These are phyloP conservation scores for Beauveria sp. DNA, from an alignment of 2,329 filamentous ascomycete genomes.

Conservation along the genomic window DNA sequence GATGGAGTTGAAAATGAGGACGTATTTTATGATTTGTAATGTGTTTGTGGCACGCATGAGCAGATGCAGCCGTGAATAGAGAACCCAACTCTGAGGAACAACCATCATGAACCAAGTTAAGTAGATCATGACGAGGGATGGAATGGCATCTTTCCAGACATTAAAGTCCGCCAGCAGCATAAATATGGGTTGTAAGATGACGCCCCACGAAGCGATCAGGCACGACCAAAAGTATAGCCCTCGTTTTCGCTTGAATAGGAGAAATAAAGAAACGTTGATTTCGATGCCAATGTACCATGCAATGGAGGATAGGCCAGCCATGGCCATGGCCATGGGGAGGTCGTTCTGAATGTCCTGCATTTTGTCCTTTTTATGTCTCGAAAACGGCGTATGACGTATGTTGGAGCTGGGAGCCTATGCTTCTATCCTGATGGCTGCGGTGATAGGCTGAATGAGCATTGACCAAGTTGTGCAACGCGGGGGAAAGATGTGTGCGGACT, in stretches of 20 bases:
- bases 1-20: constrained; percentile 48
- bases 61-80: constrained; percentile 54
- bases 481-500: no score
- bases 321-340: constrained; percentile 23
- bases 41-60: constrained; percentile 41
- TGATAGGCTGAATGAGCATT: no score
- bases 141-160: constrained; percentile 10
- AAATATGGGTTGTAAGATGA: constrained; percentile 29
- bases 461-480: no score
- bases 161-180: constrained; percentile 32
- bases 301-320: constrained; percentile 28
- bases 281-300: constrained; percentile 25
- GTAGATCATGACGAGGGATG: constrained; percentile 14
- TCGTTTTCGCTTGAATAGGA: constrained; percentile 20
- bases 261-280: constrained; percentile 21
- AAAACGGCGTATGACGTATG: neutral
- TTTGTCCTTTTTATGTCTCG: neutral
- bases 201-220: constrained; percentile 21
- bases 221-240: constrained; percentile 28
- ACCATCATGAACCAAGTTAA: constrained; percentile 36
- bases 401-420: neutral
- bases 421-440: neutral
- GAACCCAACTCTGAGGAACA: constrained; percentile 48
- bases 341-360: constrained; percentile 16
- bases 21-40: constrained; percentile 39